Evolutionary conservation across 129 eudicot genomes (phyloP).

Genomic region (Pittosporum tobira): DNA sequence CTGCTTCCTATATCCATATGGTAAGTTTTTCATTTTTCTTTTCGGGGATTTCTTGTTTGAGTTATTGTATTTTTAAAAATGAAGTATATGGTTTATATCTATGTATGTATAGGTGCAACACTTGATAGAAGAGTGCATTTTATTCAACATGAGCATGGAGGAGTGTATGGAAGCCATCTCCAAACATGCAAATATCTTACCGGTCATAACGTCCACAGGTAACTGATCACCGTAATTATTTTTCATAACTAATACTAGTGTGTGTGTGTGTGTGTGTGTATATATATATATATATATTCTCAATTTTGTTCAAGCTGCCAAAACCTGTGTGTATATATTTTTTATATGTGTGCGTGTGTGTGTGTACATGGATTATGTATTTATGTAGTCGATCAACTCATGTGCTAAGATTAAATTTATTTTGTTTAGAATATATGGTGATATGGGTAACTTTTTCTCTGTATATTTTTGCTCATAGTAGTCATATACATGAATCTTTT

Average conservation of each 20-base stretch:
- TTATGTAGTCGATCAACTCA: too few relatives aligned
- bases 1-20: slow-evolving; percentile 37
- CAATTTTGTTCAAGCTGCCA: background rate
- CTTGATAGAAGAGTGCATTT: slow-evolving; percentile 45
- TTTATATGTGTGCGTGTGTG: background rate
- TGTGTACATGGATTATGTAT: background rate
- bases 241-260: background rate
- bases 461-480: too few relatives aligned
- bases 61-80: background rate
- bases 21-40: slow-evolving; percentile 4
- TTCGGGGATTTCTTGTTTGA: background rate
- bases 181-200: slow-evolving; percentile 45
- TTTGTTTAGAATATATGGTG: too few relatives aligned
- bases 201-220: slow-evolving; percentile 47
- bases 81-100: background rate
- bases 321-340: too few relatives aligned
- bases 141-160: slow-evolving; percentile 45
- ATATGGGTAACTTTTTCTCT: too few relatives aligned
- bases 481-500: too few relatives aligned
- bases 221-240: background rate
- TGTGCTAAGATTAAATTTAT: too few relatives aligned
- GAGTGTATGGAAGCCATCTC: slow-evolving; percentile 50
- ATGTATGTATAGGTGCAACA: slow-evolving; percentile 28
- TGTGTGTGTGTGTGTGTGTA: background rate
- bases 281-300: background rate